A percentile compares a stretch with the other conserved stretches of the same genome.
phyloP scores from a whole-genome alignment of 2,329 filamentous ascomycete species.

The Cordyceps fumosorosea region DNA sequence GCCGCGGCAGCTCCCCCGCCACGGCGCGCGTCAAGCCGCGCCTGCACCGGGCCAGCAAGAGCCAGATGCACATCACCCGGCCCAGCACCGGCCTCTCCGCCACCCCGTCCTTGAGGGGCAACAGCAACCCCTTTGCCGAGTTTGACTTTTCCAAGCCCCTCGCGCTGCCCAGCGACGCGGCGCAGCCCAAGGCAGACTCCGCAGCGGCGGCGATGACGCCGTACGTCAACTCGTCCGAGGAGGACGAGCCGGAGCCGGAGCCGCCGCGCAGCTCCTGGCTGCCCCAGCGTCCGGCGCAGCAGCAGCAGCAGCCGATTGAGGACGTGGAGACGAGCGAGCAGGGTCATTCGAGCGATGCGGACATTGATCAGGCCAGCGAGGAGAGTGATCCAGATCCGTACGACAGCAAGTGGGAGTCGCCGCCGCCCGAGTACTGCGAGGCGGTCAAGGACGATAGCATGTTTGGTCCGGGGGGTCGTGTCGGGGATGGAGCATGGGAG shows the following conservation, averaged over 20 bases:
- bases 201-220: background rate
- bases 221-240: background rate
- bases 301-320: constrained; percentile 19
- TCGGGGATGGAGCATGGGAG: constrained; percentile 11
- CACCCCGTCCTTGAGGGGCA: constrained; percentile 11
- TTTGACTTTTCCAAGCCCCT: constrained; percentile 34
- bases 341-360: constrained; percentile 26
- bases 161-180: background rate
- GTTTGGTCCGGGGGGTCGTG: constrained; percentile 8
- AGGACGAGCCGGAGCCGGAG: background rate
- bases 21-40: constrained; percentile 31
- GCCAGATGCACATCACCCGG: constrained; percentile 28
- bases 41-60: constrained; percentile 35
- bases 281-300: background rate
- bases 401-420: constrained; percentile 17
- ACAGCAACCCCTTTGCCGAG: constrained; percentile 9
- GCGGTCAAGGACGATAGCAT: constrained; percentile 7
- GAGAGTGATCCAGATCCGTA: constrained; percentile 28
- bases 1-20: constrained; percentile 20
- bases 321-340: constrained; percentile 28
- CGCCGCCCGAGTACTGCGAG: constrained; percentile 13
- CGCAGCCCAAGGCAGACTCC: background rate
- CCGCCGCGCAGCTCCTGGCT: background rate
- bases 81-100: constrained; percentile 12
- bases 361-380: constrained; percentile 26